Percentiles rank a stretch among this genome's conserved stretches.
phyloP scores from a whole-genome alignment of 2,329 filamentous ascomycete species.

The Botrytis paeoniae region DNA sequence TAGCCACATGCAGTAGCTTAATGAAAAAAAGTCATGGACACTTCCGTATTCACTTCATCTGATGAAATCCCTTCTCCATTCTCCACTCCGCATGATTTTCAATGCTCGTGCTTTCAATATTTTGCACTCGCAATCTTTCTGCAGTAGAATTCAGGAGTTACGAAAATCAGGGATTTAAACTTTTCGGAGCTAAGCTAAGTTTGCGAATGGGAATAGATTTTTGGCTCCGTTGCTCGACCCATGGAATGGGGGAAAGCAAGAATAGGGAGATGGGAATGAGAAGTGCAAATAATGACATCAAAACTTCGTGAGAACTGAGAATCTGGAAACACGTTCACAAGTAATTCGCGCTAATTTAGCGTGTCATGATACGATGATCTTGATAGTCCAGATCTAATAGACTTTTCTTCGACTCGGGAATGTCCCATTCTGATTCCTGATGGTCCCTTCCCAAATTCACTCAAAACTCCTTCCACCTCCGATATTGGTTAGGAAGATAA shows the following conservation, averaged over 20 bases:
- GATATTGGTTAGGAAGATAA: background rate
- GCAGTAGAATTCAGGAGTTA: background rate
- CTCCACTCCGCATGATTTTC: background rate
- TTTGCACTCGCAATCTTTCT: background rate
- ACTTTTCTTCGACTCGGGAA: background rate
- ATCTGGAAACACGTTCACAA: background rate
- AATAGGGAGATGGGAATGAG: background rate
- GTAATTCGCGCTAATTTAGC: background rate
- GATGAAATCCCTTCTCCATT: background rate
- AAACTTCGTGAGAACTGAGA: no score
- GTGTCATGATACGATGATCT: background rate
- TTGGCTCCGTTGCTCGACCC: background rate
- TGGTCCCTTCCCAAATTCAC: background rate
- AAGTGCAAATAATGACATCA: background rate
- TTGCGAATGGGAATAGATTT: background rate
- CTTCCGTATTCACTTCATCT: background rate
- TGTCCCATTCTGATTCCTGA: background rate
- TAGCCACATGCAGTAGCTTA: background rate
- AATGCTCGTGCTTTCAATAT: background rate
- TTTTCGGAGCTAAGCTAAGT: background rate
- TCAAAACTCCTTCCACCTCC: background rate
- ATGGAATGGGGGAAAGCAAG: background rate
- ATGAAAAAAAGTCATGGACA: background rate
- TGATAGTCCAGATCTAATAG: background rate
- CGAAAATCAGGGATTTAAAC: background rate